Conservation (phyloP, 805 yeast species). For the Starmerella gropengiesseri region DNA sequence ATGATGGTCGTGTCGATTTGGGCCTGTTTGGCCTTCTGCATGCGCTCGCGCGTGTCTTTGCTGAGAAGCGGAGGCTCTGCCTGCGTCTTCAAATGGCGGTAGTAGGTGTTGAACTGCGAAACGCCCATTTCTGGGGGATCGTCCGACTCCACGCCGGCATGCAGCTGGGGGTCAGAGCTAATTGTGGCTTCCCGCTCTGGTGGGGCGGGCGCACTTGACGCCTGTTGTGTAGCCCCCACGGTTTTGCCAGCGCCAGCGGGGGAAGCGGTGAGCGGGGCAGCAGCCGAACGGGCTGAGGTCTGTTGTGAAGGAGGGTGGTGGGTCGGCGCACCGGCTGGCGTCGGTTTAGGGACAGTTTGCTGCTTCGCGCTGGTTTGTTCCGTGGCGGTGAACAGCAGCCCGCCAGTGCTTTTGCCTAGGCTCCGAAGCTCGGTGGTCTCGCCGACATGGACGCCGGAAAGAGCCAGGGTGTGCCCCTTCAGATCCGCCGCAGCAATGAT, state of each 20-base stretch:
- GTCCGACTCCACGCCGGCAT: slow-evolving; percentile 16
- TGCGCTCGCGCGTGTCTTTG: slow-evolving; percentile 32
- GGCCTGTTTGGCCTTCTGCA: slow-evolving; percentile 24
- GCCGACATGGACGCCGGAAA: slow-evolving; percentile 6
- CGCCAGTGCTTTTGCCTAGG: slow-evolving; percentile 15
- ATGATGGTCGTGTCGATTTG: slow-evolving; percentile 32
- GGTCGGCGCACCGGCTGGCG: too few relatives aligned
- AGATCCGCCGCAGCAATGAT: slow-evolving; percentile 14
- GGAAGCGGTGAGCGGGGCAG: too few relatives aligned
- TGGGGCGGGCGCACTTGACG: too few relatives aligned
- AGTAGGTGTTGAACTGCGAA: slow-evolving; percentile 45
- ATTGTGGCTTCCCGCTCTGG: not conserved
- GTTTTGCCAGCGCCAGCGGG: too few relatives aligned
- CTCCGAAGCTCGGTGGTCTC: slow-evolving; percentile 3
- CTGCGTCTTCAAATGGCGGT: slow-evolving; percentile 36
- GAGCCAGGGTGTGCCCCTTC: slow-evolving; percentile 8
- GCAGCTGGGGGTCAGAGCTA: not conserved
- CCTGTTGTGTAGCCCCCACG: too few relatives aligned
- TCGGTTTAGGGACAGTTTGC: too few relatives aligned
- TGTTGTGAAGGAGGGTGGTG: too few relatives aligned
- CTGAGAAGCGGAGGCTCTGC: slow-evolving; percentile 36
- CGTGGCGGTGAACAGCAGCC: slow-evolving; percentile 12
- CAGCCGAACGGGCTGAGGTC: too few relatives aligned
- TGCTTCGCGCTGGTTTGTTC: not conserved
- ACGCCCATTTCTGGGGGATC: slow-evolving; percentile 38